Base-by-base conservation (phyloP, 257 asterid genomes). In the Mitragyna speciosa region DNA sequence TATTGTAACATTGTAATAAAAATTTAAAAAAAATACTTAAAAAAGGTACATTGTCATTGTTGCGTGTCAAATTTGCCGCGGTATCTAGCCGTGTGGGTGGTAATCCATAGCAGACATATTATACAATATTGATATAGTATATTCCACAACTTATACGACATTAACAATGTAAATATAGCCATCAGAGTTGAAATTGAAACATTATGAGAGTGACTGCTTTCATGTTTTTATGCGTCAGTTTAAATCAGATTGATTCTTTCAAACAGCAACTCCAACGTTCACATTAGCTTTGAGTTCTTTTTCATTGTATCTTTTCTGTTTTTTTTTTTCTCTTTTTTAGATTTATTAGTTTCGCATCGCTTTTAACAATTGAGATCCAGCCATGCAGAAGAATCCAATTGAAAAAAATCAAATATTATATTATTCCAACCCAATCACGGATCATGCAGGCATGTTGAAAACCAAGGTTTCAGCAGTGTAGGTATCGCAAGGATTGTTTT, bases 171-270 rank as follows among this genome's bases (percentile, higher is more conserved):
- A 67, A 36, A 67, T 19, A 33, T 68, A 14, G 39, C 8, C 4
- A 28, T 15, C 43, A 49, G 70, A 70, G 47, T 76, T 76, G 79
- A 74, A 70, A 76, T 45, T 76, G 51, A 59, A 12, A 26, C 43
- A 30, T 39, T 72, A 28, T 66, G 79, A 72, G 58, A 72, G 52
- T 24, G 61, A 77, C 71, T 41, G 12, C 65, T 76, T 64, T 31
- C 43, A 16, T 63, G 63, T 43, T 12, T 61, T 41, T 4, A 36
- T 75, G 15, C n/a, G 12, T 59, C 7, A 41, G 36, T 75, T 58
- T 28, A 39, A 31, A 39, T 26, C 79, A 61, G n/a, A 75, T 76
- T 79, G 83, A 76, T 83, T 83, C 83, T 51, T 79, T 84, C 82
- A 80, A 80, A 74, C 80, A 73, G 58, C 75, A 71, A 45, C 66